phyloP scores from a whole-genome alignment of 257 asterid species.

The Leonotis leonurus region DNA sequence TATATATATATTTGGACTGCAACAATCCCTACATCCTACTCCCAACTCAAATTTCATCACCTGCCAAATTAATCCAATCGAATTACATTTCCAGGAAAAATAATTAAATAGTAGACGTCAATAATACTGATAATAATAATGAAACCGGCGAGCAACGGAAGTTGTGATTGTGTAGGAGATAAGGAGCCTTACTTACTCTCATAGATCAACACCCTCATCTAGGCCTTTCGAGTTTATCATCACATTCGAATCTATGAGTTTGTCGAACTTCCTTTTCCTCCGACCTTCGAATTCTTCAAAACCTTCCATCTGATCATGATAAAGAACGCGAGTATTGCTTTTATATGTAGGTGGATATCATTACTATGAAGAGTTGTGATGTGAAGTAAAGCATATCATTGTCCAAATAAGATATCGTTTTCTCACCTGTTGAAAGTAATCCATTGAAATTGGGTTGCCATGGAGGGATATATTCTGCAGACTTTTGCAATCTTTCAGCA shows the following conservation, averaged over 20 bases:
- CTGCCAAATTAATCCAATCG: constrained; percentile 8
- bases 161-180: background rate
- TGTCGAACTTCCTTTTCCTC: constrained; percentile 81
- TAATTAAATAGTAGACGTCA: no score
- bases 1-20: background rate
- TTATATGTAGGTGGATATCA: background rate
- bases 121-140: background rate
- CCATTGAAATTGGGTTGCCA: constrained; percentile 91
- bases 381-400: background rate
- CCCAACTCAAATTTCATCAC: background rate
- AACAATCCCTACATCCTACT: background rate
- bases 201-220: constrained; percentile 89
- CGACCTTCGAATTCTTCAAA: constrained; percentile 74
- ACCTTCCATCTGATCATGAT: constrained; percentile 64
- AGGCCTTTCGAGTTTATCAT: constrained; percentile 91
- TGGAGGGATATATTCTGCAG: constrained; percentile 84
- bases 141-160: no score
- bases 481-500: constrained; percentile 75
- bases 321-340: background rate
- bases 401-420: background rate
- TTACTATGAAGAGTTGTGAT: background rate
- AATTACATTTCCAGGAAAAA: background rate
- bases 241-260: constrained; percentile 85
- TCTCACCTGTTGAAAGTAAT: constrained; percentile 75
- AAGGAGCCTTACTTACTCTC: constrained; percentile 33